A percentile compares a stretch with the other conserved stretches of the same genome.
phyloP scores from a whole-genome alignment of 2,329 filamentous ascomycete genomes.

The Metarhizium brunneum region DNA sequence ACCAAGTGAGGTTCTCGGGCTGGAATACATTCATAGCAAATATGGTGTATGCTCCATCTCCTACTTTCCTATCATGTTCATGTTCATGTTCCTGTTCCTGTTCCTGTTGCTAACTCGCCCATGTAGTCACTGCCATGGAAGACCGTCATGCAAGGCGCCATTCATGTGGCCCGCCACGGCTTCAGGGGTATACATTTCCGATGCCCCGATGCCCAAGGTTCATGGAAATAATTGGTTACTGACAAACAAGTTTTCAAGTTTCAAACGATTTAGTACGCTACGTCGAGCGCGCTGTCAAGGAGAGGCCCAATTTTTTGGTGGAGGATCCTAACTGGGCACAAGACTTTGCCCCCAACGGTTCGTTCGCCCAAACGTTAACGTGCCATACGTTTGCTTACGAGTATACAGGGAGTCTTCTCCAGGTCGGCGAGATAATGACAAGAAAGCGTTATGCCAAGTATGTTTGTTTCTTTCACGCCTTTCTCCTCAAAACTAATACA shows the following conservation, averaged over 20 bases:
- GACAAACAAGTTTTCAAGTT: conserved; percentile 29
- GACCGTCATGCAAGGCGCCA: conserved; percentile 62
- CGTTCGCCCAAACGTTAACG: neutral
- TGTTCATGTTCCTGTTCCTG: too few relatives aligned
- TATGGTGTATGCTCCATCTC: conserved; percentile 44
- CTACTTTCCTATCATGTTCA: neutral
- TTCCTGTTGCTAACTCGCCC: neutral
- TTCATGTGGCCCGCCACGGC: conserved; percentile 62
- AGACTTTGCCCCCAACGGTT: conserved; percentile 77
- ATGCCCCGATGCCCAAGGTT: neutral
- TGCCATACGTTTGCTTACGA: conserved; percentile 2
- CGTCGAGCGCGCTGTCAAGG: conserved; percentile 44
- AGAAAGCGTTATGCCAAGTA: conserved; percentile 64
- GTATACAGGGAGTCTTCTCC: conserved; percentile 47
- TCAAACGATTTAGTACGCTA: conserved; percentile 66
- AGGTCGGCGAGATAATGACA: conserved; percentile 68
- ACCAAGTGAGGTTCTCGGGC: conserved; percentile 66
- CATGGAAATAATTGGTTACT: neutral
- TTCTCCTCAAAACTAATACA: neutral
- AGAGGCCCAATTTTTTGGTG: conserved; percentile 52
- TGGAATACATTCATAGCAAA: conserved; percentile 67
- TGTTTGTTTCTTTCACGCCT: conserved; percentile 7
- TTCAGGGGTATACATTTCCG: conserved; percentile 38
- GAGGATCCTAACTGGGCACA: conserved; percentile 72
- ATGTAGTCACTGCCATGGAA: conserved; percentile 54